Conservation (phyloP, 202 grass and related monocot species). For the Dendrocalamus latiflorus region DNA sequence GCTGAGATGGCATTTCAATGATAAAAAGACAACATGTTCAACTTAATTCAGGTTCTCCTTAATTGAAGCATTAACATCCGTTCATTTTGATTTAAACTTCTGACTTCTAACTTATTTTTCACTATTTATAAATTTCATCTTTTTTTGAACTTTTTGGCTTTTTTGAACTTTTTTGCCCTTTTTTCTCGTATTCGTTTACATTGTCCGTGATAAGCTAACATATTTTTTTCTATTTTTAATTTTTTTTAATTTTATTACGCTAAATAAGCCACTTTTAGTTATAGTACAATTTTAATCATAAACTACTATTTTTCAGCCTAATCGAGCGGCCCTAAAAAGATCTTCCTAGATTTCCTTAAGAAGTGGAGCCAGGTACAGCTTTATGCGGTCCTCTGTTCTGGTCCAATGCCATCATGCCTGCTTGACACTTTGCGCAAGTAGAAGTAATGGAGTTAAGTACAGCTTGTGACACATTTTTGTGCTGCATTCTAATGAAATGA, state of each 20-base stretch:
- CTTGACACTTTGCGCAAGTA: slow-evolving; percentile 27
- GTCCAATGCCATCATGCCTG: slow-evolving; percentile 35
- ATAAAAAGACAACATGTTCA: background rate
- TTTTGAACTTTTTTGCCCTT: too few relatives aligned
- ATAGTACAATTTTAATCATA: too few relatives aligned
- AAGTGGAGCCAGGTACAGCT: slow-evolving; percentile 43
- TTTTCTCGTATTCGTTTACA: too few relatives aligned
- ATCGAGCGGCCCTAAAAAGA: background rate
- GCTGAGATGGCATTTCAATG: slow-evolving; percentile 28
- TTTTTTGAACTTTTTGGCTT: too few relatives aligned
- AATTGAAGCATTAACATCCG: background rate
- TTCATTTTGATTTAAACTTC: too few relatives aligned
- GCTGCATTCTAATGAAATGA: slow-evolving; percentile 6
- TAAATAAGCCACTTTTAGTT: too few relatives aligned
- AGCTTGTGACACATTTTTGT: slow-evolving; percentile 13
- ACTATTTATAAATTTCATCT: too few relatives aligned
- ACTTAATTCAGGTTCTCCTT: background rate
- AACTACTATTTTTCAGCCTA: too few relatives aligned
- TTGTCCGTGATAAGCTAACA: too few relatives aligned
- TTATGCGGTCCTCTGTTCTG: slow-evolving; percentile 31
- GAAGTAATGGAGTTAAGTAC: slow-evolving; percentile 29
- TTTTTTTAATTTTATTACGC: too few relatives aligned
- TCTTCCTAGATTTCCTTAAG: slow-evolving; percentile 36
- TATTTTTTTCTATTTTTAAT: too few relatives aligned
- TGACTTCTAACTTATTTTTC: too few relatives aligned